Evolutionary conservation across 2,329 filamentous ascomycete genomes (phyloP).

Genomic region (Aspergillus melleus): DNA sequence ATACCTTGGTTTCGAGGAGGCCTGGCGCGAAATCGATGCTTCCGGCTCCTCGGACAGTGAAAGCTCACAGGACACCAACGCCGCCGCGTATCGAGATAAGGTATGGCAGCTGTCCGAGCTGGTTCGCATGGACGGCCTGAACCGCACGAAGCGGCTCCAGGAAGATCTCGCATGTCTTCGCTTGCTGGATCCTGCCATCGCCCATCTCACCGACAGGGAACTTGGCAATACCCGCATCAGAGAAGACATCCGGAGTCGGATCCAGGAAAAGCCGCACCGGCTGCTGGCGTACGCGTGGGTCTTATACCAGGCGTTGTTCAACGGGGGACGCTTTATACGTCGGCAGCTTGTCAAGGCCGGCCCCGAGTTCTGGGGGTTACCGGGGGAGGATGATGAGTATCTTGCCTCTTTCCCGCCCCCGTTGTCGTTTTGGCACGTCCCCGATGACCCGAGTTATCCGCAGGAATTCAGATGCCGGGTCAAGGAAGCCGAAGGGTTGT

Average conservation of each 20-base stretch:
- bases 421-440: neutral
- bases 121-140: neutral
- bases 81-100: neutral
- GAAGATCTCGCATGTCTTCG: neutral
- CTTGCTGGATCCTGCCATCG: neutral
- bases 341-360: neutral
- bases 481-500: neutral
- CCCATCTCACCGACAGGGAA: neutral
- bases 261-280: neutral
- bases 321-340: conserved; percentile 2
- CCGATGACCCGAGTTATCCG: neutral
- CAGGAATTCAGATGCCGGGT: neutral
- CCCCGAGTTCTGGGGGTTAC: neutral
- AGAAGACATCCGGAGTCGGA: neutral
- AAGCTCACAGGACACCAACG: neutral
- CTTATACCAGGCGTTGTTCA: neutral
- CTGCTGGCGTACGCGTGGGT: conserved; percentile 4
- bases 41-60: neutral
- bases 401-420: neutral
- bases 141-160: neutral
- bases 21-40: neutral
- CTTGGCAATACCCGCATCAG: neutral
- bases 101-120: neutral
- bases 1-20: conserved; percentile 2
- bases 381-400: neutral